Evolutionary conservation across 305 asterid species (phyloP), one percentile per base, ranked within the genome.

Genomic region (Stenogyne calaminthoides): DNA sequence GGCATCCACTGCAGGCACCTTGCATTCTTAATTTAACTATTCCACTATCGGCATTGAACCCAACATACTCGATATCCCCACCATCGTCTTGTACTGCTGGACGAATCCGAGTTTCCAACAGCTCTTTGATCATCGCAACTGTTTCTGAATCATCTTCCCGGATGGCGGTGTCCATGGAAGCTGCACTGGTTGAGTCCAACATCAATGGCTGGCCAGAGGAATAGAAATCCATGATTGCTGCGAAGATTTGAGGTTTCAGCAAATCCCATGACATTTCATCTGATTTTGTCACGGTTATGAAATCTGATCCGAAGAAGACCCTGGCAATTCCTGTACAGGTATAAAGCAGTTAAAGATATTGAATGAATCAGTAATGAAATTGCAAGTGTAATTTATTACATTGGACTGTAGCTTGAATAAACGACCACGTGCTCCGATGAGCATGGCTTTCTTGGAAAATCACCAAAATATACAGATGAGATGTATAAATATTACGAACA

Each of bases 1-100:
- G 99, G 84, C 99, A 94, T 10, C 99, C 99, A 66, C 99, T 94
- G 81, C 99, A 94, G 16, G 99, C 99, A 67, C 99, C 99, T 78
- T 94, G 98, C 98, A 94, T 92, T 77, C 87, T 87, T 74, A 94
- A 86, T 78, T 84, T 92, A 56, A 94, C 99, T 52, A 92, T 73
- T 66, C 99, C 98, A 1, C 84, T 80, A 15, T 90, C 97, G 0
- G 79, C 69, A 58, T 92, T 89, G 39, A 92, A 94, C 36, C 88
- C 96, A 1, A 84, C 83, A 34, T 94, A 92, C 72, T 85, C 93
- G 0, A 94, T 94, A 69, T 94, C 99, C 51, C 99, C 99, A 65
- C 98, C 99, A 59, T 94, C 99, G 67, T 94, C 99, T 81, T 92
- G 99, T 49, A 94, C 99, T 12, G 96, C 87, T 57, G 99, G 99